A percentile compares a stretch with the other conserved stretches of the same genome.
Evolutionary conservation across 1,284 basidiomycete genomes (phyloP).

Genomic region (Rhodotorula sp.): DNA sequence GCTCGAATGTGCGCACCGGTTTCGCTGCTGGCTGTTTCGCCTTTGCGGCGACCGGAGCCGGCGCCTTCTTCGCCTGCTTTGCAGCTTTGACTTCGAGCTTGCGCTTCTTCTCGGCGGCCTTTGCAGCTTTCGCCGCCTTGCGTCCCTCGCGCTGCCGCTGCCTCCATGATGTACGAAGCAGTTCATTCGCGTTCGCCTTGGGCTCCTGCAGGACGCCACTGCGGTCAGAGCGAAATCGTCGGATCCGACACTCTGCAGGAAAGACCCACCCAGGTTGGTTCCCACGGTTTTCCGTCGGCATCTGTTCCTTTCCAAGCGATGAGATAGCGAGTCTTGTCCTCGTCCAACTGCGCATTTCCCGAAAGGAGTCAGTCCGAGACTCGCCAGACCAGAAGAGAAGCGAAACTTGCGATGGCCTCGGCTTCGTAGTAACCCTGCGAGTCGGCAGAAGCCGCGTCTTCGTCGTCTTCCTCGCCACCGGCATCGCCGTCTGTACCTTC

Average conservation of each 20-base stretch:
- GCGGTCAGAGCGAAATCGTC: background rate
- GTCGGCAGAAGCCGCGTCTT: slow-evolving; percentile 1
- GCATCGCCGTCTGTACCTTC: background rate
- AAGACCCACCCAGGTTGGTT: slow-evolving; percentile 31
- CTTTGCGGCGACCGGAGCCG: background rate
- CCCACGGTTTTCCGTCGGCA: slow-evolving; percentile 17
- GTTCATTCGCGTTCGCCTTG: slow-evolving; percentile 25
- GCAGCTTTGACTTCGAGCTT: slow-evolving; percentile 1
- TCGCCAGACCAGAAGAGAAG: background rate
- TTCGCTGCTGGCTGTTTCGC: background rate
- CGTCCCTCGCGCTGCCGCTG: background rate
- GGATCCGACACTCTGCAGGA: no score
- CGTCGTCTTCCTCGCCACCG: background rate
- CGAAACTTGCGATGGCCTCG: slow-evolving; percentile 19
- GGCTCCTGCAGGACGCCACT: slow-evolving; percentile 24
- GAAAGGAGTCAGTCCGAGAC: background rate
- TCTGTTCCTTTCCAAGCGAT: slow-evolving; percentile 34
- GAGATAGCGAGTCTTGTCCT: slow-evolving; percentile 10
- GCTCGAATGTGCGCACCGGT: background rate
- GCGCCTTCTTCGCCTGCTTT: background rate
- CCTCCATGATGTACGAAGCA: slow-evolving; percentile 16
- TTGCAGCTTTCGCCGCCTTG: background rate
- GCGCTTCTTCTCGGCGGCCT: slow-evolving; percentile 7
- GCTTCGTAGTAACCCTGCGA: slow-evolving; percentile 31
- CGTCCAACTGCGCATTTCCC: slow-evolving; percentile 19